Percentiles rank a stretch among this genome's conserved stretches.
Evolutionary conservation across 768 basidiomycete genomes (phyloP).

Genomic region (Tremella yokohamensis): DNA sequence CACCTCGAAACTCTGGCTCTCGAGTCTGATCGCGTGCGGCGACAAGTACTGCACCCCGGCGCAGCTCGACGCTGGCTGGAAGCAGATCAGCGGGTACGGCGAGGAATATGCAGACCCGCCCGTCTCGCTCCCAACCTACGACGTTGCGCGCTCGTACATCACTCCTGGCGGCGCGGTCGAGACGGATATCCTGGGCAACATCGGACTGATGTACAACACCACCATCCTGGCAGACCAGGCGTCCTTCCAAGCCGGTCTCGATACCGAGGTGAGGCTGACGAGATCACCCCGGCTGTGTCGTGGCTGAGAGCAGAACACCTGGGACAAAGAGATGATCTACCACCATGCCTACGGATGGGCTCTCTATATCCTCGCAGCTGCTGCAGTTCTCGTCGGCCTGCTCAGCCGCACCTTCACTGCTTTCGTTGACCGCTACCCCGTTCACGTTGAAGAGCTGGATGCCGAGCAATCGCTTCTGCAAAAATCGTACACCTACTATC

Average conservation of each 20-base stretch:
- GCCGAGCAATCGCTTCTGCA: neutral
- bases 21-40: slow-evolving; percentile 12
- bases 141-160: slow-evolving; percentile 2
- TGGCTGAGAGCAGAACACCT: slow-evolving; percentile 10
- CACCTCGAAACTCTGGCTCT: slow-evolving; percentile 8
- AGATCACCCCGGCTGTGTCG: neutral
- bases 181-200: slow-evolving; percentile 2
- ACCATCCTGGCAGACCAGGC: slow-evolving; percentile 15
- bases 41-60: slow-evolving; percentile 14
- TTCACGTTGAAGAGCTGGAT: neutral
- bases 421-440: neutral
- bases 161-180: neutral
- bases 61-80: slow-evolving; percentile 11
- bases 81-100: slow-evolving; percentile 10
- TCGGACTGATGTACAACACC: slow-evolving; percentile 14
- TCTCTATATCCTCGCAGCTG: slow-evolving; percentile 24
- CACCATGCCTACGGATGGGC: slow-evolving; percentile 31
- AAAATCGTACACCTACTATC: slow-evolving; percentile 12
- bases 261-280: slow-evolving; percentile 15
- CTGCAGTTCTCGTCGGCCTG: slow-evolving; percentile 14
- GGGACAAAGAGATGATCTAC: slow-evolving; percentile 19
- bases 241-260: slow-evolving; percentile 11
- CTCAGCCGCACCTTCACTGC: slow-evolving; percentile 13
- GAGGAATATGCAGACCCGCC: slow-evolving; percentile 13
- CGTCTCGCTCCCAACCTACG: neutral